Base-by-base conservation (phyloP, 371 early-diverging fungal genomes). In the Apophysomyces ossiformis region DNA sequence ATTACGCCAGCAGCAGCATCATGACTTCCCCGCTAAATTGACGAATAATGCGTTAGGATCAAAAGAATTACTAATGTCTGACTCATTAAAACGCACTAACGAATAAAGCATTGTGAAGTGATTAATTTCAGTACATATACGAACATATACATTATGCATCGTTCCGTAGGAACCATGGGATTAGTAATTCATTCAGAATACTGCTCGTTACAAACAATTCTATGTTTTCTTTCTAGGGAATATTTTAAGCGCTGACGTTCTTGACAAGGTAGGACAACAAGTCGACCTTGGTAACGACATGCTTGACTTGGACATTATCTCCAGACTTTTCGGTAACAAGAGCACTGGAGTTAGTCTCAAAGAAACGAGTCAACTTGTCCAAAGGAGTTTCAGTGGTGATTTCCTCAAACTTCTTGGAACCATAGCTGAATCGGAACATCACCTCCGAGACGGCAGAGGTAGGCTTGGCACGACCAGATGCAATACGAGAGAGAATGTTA, bases 271-370 rank as follows among this genome's bases (percentile, higher is more conserved):
- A 93, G n/a, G 89, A 81, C 35, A 97, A 85, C 57, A 97, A 79
- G 75, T 97, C 97, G 50, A 95, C 92, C 77, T 95, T 95, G 69
- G 96, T 97, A 37, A 95, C 88, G 16, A 97, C 93, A 63, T 93
- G 92, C 74, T 89, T 86, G 21, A 93, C 90, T 72, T 86, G 84
- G 56, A 85, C 78, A 63, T 87, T 81, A 39, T 75, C 69, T 9
- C 39, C 64, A 1, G 59, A 45, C 35, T 50, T 50, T n/a, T 18
- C 54, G 4, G 98, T 98, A 21, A 98, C 93, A 43, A 97, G 83
- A 39, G 95, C 98, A 18, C 91, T 86, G 46, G 89, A 91, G 81
- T 96, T 85, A 64, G 82, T 91, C 68, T 97, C 96, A 76, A 98
- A 97, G 86, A 97, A 98, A 44, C 81, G 77, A 21, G 89, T 86